Percentiles rank a stretch among this genome's conserved stretches.
Conservation (phyloP, 768 basidiomycete species). For the Agrocybe praecox region DNA sequence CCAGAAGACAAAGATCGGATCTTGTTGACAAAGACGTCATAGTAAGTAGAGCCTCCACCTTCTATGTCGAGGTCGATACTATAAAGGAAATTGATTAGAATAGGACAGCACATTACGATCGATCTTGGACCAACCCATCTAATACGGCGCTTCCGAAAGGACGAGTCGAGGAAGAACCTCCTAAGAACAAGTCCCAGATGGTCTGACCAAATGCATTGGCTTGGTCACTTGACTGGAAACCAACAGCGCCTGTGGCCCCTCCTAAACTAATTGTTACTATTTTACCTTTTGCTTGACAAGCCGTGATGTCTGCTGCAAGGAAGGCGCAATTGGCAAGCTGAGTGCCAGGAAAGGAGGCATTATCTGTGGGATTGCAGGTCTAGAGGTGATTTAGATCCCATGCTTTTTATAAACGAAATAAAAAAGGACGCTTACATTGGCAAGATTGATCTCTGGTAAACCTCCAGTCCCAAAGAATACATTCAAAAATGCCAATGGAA, state of each 20-base stretch:
- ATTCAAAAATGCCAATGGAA: slow-evolving; percentile 71
- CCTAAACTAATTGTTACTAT: slow-evolving; percentile 61
- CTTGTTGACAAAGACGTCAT: slow-evolving; percentile 55
- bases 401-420: neutral
- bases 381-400: slow-evolving; percentile 21
- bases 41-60: slow-evolving; percentile 55
- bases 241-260: slow-evolving; percentile 62
- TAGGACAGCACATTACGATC: neutral
- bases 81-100: neutral
- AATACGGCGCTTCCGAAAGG: slow-evolving; percentile 75
- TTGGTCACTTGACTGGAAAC: slow-evolving; percentile 60
- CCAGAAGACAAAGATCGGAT: slow-evolving; percentile 53
- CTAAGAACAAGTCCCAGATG: slow-evolving; percentile 76
- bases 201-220: slow-evolving; percentile 62
- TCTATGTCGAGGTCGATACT: slow-evolving; percentile 79
- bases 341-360: slow-evolving; percentile 63
- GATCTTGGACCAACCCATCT: slow-evolving; percentile 53
- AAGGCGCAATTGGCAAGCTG: slow-evolving; percentile 61
- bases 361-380: slow-evolving; percentile 64
- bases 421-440: slow-evolving; percentile 48
- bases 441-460: slow-evolving; percentile 66
- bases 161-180: slow-evolving; percentile 54
- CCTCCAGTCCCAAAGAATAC: slow-evolving; percentile 67
- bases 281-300: slow-evolving; percentile 69
- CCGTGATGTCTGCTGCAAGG: slow-evolving; percentile 60